Conservation (phyloP, 306 rosid genomes). For the Castanospermum australe region DNA sequence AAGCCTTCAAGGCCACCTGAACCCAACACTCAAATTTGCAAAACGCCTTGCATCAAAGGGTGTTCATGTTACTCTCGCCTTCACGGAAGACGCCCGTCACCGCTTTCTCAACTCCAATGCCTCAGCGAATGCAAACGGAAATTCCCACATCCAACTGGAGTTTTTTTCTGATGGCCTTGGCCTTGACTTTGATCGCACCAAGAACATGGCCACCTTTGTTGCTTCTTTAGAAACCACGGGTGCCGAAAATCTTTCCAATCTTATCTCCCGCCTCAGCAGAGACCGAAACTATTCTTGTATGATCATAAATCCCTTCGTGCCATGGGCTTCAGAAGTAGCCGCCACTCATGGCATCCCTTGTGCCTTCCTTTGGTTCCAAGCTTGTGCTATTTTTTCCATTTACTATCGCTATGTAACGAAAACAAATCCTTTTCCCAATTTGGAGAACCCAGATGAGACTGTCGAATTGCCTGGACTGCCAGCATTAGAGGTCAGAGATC, state of each 20-base stretch:
- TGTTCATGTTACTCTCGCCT: slow-evolving; percentile 33
- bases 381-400: slow-evolving; percentile 40
- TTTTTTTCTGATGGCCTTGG: slow-evolving; percentile 55
- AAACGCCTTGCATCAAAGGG: slow-evolving; percentile 35
- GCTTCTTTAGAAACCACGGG: slow-evolving; percentile 20
- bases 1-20: slow-evolving; percentile 40
- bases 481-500: slow-evolving; percentile 15
- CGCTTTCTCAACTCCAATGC: slow-evolving; percentile 5
- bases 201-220: not conserved
- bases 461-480: slow-evolving; percentile 37
- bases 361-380: slow-evolving; percentile 48
- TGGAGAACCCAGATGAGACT: slow-evolving; percentile 16
- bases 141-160: slow-evolving; percentile 3
- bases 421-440: not conserved
- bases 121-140: not conserved
- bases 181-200: slow-evolving; percentile 33
- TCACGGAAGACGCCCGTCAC: slow-evolving; percentile 19
- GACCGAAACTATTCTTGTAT: slow-evolving; percentile 25
- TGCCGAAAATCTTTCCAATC: slow-evolving; percentile 27
- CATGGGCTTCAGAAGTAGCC: slow-evolving; percentile 42
- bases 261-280: not conserved
- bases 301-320: slow-evolving; percentile 37
- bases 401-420: slow-evolving; percentile 22
- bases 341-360: slow-evolving; percentile 29
- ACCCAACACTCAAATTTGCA: slow-evolving; percentile 38